Percentiles rank a stretch among this genome's conserved stretches.
phyloP scores from a whole-genome alignment of 1,284 basidiomycete genomes.

The Dichomitus squalens region DNA sequence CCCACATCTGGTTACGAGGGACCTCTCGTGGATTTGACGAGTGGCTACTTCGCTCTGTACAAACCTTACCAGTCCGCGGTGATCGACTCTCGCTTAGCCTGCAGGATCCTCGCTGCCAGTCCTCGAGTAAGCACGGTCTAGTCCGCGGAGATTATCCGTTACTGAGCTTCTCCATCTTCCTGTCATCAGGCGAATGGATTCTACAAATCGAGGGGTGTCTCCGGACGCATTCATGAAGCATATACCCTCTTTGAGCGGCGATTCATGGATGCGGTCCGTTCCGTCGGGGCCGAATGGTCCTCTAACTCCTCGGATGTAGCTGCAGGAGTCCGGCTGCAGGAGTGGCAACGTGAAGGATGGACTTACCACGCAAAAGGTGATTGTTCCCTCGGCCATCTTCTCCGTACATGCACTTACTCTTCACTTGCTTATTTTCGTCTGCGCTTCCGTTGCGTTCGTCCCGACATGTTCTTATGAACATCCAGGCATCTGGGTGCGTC shows the following conservation, averaged over 20 bases:
- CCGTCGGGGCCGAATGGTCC: constrained; percentile 51
- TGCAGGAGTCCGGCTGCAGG: constrained; percentile 70
- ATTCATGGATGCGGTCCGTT: constrained; percentile 75
- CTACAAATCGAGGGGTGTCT: constrained; percentile 86
- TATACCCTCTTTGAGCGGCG: constrained; percentile 89
- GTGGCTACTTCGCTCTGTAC: constrained; percentile 93
- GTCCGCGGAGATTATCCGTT: constrained; percentile 8
- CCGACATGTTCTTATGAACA: constrained; percentile 7
- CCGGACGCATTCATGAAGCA: constrained; percentile 91
- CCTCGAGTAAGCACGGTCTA: constrained; percentile 64
- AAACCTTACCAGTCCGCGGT: constrained; percentile 80
- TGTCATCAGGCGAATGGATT: constrained; percentile 88
- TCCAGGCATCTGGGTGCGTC: constrained; percentile 87
- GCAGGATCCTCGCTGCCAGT: constrained; percentile 82
- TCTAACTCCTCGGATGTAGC: constrained; percentile 24
- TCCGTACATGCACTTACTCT: neutral
- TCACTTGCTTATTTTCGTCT: constrained; percentile 7
- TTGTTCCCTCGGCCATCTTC: neutral
- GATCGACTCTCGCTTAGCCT: constrained; percentile 62
- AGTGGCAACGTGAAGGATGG: constrained; percentile 93
- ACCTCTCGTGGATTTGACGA: constrained; percentile 78
- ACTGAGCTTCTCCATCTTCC: neutral
- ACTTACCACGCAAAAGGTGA: constrained; percentile 98
- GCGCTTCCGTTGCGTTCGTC: neutral
- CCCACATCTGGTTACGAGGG: constrained; percentile 23